phyloP scores from a whole-genome alignment of 2,329 filamentous ascomycete genomes.

The Exophiala viscosa region DNA sequence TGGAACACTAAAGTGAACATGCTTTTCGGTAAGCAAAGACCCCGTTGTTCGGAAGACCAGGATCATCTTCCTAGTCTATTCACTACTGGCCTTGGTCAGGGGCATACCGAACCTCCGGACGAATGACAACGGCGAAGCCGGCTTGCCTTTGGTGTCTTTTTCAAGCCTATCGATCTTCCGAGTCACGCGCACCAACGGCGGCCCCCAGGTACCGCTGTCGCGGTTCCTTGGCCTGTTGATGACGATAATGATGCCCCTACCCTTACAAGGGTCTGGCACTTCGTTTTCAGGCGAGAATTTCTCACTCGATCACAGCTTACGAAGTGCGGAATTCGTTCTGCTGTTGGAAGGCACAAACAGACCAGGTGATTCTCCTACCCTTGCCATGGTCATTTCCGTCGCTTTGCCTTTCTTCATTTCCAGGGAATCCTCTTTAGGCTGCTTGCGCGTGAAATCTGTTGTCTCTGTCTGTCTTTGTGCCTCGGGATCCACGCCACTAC shows the following conservation, averaged over 20 bases:
- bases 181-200: slow-evolving; percentile 8
- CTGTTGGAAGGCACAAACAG: not conserved
- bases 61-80: slow-evolving; percentile 18
- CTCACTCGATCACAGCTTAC: not conserved
- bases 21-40: slow-evolving; percentile 23
- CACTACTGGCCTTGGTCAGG: slow-evolving; percentile 19
- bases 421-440: not conserved
- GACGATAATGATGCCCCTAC: too few relatives aligned
- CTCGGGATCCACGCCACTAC: slow-evolving; percentile 18
- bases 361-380: not conserved
- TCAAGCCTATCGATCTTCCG: slow-evolving; percentile 18
- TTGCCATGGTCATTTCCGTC: not conserved
- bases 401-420: not conserved
- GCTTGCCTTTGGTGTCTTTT: too few relatives aligned
- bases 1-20: slow-evolving; percentile 11
- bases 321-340: not conserved
- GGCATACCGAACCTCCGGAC: slow-evolving; percentile 11
- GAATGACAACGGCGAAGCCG: slow-evolving; percentile 6
- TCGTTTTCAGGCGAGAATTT: slow-evolving; percentile 2
- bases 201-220: slow-evolving; percentile 20
- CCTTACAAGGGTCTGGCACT: not conserved
- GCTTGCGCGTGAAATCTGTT: not conserved
- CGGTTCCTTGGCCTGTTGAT: slow-evolving; percentile 17
- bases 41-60: slow-evolving; percentile 24
- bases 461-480: not conserved